phyloP scores from a whole-genome alignment of 1,139 yeast species.

The Chernovozyma aurita region DNA sequence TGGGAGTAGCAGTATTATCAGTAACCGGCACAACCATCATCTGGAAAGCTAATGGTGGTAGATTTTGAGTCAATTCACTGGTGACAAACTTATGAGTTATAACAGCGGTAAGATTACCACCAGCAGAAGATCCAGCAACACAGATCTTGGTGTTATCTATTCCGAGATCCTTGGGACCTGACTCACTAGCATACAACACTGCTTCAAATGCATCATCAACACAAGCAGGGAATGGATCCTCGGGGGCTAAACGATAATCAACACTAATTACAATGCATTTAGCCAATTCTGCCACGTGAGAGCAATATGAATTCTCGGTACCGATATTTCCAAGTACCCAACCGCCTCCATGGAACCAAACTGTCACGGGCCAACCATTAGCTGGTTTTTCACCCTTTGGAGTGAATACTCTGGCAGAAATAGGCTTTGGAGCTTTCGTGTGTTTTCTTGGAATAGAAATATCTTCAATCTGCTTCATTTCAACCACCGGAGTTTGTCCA shows the following conservation, averaged over 20 bases:
- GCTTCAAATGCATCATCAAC: slow-evolving; percentile 31
- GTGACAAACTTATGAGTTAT: slow-evolving; percentile 36
- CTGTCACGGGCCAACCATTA: slow-evolving; percentile 40
- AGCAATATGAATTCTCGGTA: slow-evolving; percentile 44
- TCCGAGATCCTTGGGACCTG: slow-evolving; percentile 17
- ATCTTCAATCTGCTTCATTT: slow-evolving; percentile 24
- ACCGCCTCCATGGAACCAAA: slow-evolving; percentile 50
- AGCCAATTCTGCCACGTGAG: slow-evolving; percentile 34
- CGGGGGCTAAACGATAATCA: slow-evolving; percentile 48
- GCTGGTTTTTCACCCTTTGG: slow-evolving; percentile 34
- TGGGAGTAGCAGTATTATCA: slow-evolving; percentile 41
- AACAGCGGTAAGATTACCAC: slow-evolving; percentile 43
- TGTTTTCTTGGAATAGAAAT: slow-evolving; percentile 27
- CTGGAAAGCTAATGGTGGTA: slow-evolving; percentile 39
- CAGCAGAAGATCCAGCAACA: slow-evolving; percentile 48
- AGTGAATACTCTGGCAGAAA: slow-evolving; percentile 38
- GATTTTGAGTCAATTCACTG: slow-evolving; percentile 15
- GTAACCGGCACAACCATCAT: slow-evolving; percentile 46
- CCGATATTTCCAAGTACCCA: slow-evolving; percentile 44
- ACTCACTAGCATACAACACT: slow-evolving; percentile 18
- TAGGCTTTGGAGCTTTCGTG: slow-evolving; percentile 23
- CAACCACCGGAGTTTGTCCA: slow-evolving; percentile 31
- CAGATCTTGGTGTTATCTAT: slow-evolving; percentile 32
- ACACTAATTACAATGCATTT: slow-evolving; percentile 35
- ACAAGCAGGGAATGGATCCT: slow-evolving; percentile 46